These are phyloP conservation scores for Thalassiosira hispida DNA, from an alignment of 352 stramenopile species.

Conservation along the genomic window DNA sequence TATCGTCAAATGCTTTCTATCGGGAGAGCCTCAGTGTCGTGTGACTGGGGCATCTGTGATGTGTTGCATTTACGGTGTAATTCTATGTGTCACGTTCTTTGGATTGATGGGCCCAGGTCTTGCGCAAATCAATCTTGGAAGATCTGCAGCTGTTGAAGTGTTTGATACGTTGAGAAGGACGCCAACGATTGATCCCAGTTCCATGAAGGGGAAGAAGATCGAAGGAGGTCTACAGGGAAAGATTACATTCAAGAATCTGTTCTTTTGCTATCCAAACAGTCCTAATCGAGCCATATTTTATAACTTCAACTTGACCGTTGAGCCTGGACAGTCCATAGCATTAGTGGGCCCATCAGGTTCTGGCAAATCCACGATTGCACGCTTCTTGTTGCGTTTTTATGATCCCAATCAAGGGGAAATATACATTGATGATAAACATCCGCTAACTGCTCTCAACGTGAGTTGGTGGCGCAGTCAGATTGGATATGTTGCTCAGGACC, in stretches of 20 bases:
- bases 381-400: conserved; percentile 91
- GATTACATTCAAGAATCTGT: conserved; percentile 22
- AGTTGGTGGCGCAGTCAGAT: conserved; percentile 82
- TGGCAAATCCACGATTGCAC: conserved; percentile 83
- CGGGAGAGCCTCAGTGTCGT: conserved; percentile 36
- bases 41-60: conserved; percentile 55
- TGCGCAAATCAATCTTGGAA: conserved; percentile 49
- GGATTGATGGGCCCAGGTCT: conserved; percentile 54
- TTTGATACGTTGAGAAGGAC: conserved; percentile 52
- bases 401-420: conserved; percentile 85
- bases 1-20: conserved; percentile 47
- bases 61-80: conserved; percentile 59
- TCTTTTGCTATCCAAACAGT: conserved; percentile 45
- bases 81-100: conserved; percentile 45
- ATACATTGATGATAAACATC: conserved; percentile 84
- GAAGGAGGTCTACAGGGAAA: conserved; percentile 14
- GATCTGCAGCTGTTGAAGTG: conserved; percentile 46
- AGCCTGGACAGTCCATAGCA: conserved; percentile 47
- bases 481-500: conserved; percentile 91
- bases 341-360: conserved; percentile 89
- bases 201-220: conserved; percentile 31
- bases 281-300: conserved; percentile 45
- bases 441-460: conserved; percentile 83
- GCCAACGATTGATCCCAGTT: conserved; percentile 49
- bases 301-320: conserved; percentile 43